A percentile compares a stretch with the other conserved stretches of the same genome.
Evolutionary conservation across 345 rosid genomes (phyloP).

Genomic region (Adansonia digitata): DNA sequence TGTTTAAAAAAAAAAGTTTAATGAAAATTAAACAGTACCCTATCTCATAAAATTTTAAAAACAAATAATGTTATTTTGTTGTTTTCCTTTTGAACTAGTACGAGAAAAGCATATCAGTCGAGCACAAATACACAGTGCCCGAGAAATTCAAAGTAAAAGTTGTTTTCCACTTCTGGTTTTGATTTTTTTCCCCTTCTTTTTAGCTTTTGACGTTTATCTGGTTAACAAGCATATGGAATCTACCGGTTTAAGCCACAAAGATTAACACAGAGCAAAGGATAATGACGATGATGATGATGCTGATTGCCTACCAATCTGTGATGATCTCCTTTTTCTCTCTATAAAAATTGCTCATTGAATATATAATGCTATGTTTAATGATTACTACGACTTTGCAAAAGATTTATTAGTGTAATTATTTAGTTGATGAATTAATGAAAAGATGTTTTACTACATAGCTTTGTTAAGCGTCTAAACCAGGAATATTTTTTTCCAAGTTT

Average conservation of each 20-base stretch:
- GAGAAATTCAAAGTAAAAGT: background rate
- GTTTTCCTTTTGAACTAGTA: background rate
- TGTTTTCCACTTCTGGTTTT: background rate
- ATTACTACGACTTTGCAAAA: conserved; percentile 17
- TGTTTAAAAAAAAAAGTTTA: background rate
- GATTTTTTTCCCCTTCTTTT: background rate
- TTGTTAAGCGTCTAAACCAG: background rate
- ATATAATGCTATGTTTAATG: conserved; percentile 13
- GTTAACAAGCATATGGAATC: too few relatives aligned
- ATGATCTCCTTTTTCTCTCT: background rate
- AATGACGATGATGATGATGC: conserved; percentile 15
- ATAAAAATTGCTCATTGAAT: background rate
- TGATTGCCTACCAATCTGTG: conserved; percentile 22
- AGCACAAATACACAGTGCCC: background rate
- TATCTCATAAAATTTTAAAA: background rate
- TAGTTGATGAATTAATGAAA: background rate
- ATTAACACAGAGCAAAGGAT: background rate
- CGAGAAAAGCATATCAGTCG: background rate
- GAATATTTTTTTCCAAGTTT: background rate
- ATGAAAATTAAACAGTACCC: background rate
- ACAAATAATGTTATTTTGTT: conserved; percentile 1
- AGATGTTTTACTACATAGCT: conserved; percentile 2
- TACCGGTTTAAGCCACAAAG: background rate
- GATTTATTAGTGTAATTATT: background rate
- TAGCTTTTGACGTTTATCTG: background rate